Evolutionary conservation across 1,139 yeast genomes (phyloP).

Genomic region (Hanseniaspora sp.): DNA sequence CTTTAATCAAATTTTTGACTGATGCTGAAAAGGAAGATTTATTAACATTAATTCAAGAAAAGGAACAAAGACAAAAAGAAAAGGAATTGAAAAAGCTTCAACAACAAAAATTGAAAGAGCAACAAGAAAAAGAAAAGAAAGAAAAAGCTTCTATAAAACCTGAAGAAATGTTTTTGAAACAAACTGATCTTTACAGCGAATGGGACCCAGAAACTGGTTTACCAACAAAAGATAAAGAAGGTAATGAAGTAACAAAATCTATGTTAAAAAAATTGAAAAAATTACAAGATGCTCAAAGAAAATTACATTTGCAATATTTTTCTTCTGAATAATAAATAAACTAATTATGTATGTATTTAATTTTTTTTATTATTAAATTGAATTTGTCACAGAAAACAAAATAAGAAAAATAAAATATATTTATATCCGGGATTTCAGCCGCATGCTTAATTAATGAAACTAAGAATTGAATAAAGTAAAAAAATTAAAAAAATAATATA

Average conservation of each 20-base stretch:
- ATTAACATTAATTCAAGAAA: constrained; percentile 46
- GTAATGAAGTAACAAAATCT: constrained; percentile 83
- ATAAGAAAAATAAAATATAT: no score
- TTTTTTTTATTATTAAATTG: no score
- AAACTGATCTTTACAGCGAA: constrained; percentile 42
- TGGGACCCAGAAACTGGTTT: constrained; percentile 74
- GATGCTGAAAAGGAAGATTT: constrained; percentile 58
- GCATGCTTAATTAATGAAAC: no score
- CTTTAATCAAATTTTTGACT: constrained; percentile 70
- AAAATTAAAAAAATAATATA: no score
- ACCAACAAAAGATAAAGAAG: constrained; percentile 65
- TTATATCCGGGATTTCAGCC: no score
- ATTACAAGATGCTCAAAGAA: constrained; percentile 68
- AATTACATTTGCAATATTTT: constrained; percentile 59
- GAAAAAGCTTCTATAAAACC: constrained; percentile 67
- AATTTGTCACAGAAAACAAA: no score
- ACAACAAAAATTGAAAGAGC: constrained; percentile 38
- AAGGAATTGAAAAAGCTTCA: constrained; percentile 38
- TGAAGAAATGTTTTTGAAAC: constrained; percentile 51
- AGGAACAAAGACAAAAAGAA: constrained; percentile 42
- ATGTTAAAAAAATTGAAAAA: constrained; percentile 70
- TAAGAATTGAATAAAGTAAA: no score
- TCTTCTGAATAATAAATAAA: constrained; percentile 10
- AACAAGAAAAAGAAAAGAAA: constrained; percentile 52
- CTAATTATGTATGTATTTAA: no score